Evolutionary conservation across 805 yeast species (phyloP).

Genomic region (Saccharomyces kudriavzevii): DNA sequence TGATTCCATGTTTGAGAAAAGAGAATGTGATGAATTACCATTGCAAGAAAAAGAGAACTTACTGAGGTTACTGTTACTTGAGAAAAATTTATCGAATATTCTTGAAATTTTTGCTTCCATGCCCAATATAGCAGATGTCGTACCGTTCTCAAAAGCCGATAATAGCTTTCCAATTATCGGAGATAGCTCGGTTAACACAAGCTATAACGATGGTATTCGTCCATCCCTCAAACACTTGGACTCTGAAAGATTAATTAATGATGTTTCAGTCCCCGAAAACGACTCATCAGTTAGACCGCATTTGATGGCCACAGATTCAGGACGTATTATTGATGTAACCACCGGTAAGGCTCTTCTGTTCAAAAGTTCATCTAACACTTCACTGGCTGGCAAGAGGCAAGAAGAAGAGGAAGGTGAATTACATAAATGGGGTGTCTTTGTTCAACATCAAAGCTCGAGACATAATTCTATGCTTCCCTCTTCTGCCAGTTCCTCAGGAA

Average conservation of each 20-base stretch:
- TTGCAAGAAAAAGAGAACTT: slow-evolving; percentile 69
- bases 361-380: slow-evolving; percentile 56
- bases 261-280: slow-evolving; percentile 1
- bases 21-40: slow-evolving; percentile 45
- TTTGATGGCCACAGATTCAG: slow-evolving; percentile 61
- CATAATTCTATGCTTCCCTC: slow-evolving; percentile 5
- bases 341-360: slow-evolving; percentile 68
- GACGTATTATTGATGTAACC: slow-evolving; percentile 50
- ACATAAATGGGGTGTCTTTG: slow-evolving; percentile 77
- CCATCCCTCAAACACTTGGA: slow-evolving; percentile 18
- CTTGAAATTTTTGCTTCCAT: slow-evolving; percentile 30
- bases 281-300: slow-evolving; percentile 40
- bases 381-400: slow-evolving; percentile 61
- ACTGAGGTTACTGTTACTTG: slow-evolving; percentile 59
- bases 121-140: slow-evolving; percentile 18
- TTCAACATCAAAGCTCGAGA: slow-evolving; percentile 48
- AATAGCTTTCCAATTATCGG: not conserved
- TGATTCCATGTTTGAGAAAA: slow-evolving; percentile 49
- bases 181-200: slow-evolving; percentile 4
- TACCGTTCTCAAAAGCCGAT: slow-evolving; percentile 1
- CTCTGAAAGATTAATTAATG: slow-evolving; percentile 8
- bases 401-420: slow-evolving; percentile 91
- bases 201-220: slow-evolving; percentile 1
- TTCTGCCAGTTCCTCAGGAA: slow-evolving; percentile 13
- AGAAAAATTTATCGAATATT: slow-evolving; percentile 56